phyloP scores from a whole-genome alignment of 306 rosid genomes.

The Trifolium fragiferum region DNA sequence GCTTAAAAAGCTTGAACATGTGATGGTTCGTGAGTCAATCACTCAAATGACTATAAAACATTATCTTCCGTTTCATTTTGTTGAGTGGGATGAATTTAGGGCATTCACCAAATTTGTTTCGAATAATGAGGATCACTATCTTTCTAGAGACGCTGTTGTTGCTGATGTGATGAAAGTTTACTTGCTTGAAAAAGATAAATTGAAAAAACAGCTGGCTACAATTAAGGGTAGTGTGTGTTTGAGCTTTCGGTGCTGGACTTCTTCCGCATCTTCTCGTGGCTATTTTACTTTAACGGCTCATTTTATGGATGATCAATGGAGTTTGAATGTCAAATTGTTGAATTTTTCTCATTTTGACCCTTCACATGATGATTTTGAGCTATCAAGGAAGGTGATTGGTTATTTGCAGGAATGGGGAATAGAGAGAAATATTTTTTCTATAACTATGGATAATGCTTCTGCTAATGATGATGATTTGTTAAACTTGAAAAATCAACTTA shows the following conservation, averaged over 20 bases:
- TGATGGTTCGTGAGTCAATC: neutral
- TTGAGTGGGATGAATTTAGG: constrained; percentile 18
- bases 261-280: neutral
- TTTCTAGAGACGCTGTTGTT: constrained; percentile 13
- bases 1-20: neutral
- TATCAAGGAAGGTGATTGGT: neutral
- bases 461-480: neutral
- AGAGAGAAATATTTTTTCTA: constrained; percentile 14
- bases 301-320: constrained; percentile 29
- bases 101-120: constrained; percentile 1
- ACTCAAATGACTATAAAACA: constrained; percentile 16
- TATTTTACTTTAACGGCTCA: constrained; percentile 28
- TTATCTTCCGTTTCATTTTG: constrained; percentile 18
- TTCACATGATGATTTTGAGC: neutral
- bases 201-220: constrained; percentile 21
- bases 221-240: constrained; percentile 20
- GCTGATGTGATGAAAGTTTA: constrained; percentile 29
- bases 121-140: neutral
- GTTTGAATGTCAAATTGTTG: constrained; percentile 22
- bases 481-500: neutral
- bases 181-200: constrained; percentile 21
- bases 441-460: constrained; percentile 17
- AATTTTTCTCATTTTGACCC: neutral
- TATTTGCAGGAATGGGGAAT: constrained; percentile 29
- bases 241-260: constrained; percentile 10